phyloP scores from a whole-genome alignment of 352 stramenopile genomes.

The Chrysophaeum taylorii region DNA sequence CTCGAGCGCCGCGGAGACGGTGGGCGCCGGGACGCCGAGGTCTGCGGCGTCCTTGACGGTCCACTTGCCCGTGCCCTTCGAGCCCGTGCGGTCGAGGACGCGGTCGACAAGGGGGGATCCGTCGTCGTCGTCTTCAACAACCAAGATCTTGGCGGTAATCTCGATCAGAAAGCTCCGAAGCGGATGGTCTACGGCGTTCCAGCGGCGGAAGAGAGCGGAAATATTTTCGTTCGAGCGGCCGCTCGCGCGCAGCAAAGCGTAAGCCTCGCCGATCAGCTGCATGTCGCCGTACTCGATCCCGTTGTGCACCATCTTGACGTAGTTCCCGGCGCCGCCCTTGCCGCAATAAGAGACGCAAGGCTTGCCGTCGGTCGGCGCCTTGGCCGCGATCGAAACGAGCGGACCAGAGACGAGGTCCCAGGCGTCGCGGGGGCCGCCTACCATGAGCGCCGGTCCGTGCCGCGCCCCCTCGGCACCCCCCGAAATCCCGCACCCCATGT shows the following conservation, averaged over 20 bases:
- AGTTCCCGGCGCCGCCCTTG: slow-evolving; percentile 89
- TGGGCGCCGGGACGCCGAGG: slow-evolving; percentile 84
- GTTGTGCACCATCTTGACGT: slow-evolving; percentile 99
- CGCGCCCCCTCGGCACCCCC: slow-evolving; percentile 93
- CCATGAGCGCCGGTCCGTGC: slow-evolving; percentile 96
- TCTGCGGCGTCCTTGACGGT: slow-evolving; percentile 87
- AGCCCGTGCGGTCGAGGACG: slow-evolving; percentile 97
- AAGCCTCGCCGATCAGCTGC: slow-evolving; percentile 97
- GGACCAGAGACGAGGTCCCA: slow-evolving; percentile 93
- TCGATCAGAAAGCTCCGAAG: slow-evolving; percentile 96
- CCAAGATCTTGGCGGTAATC: slow-evolving; percentile 93
- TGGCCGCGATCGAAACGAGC: slow-evolving; percentile 88
- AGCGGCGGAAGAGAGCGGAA: slow-evolving; percentile 82
- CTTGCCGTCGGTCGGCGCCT: slow-evolving; percentile 73
- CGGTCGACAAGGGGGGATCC: slow-evolving; percentile 68
- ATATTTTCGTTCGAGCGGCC: slow-evolving; percentile 63
- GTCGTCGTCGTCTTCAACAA: slow-evolving; percentile 83
- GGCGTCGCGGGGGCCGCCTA: slow-evolving; percentile 81
- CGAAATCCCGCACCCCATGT: slow-evolving; percentile 96
- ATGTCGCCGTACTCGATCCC: slow-evolving; percentile 99
- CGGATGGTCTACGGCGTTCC: slow-evolving; percentile 91
- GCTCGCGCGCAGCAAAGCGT: slow-evolving; percentile 82
- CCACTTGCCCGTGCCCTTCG: slow-evolving; percentile 96
- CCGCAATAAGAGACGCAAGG: slow-evolving; percentile 94
- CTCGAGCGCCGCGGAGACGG: slow-evolving; percentile 93